phyloP scores from a whole-genome alignment of 2,329 filamentous ascomycete genomes.

The Metarhizium sp. region DNA sequence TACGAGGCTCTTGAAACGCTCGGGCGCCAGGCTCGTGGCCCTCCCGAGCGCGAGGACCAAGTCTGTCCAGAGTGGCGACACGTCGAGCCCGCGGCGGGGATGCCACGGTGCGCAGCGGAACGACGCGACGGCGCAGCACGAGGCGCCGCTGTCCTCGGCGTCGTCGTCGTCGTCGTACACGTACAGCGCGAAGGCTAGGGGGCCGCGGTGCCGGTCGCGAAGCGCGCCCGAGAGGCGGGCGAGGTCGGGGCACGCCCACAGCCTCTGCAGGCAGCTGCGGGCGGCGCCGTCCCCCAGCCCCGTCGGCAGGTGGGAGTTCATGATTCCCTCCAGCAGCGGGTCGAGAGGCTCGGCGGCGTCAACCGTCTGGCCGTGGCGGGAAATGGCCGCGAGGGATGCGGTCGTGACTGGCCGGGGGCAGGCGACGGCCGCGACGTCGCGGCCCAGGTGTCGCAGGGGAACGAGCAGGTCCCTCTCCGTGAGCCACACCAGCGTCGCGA shows the following conservation, averaged over 20 bases:
- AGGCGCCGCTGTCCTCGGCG: background rate
- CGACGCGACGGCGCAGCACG: background rate
- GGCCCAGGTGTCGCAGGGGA: background rate
- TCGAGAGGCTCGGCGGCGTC: background rate
- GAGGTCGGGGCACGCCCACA: background rate
- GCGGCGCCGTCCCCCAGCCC: background rate
- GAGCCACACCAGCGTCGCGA: background rate
- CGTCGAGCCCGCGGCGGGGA: background rate
- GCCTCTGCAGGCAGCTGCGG: background rate
- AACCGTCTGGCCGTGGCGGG: background rate
- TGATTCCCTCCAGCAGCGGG: background rate
- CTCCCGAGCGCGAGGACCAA: background rate
- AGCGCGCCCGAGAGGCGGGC: background rate
- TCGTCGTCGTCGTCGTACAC: slow-evolving; percentile 4
- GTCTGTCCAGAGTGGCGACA: background rate
- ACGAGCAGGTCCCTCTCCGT: background rate
- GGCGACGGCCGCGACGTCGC: background rate
- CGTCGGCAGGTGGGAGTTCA: background rate
- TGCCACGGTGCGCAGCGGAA: background rate
- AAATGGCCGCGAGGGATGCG: background rate
- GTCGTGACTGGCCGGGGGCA: background rate
- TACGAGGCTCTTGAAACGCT: background rate
- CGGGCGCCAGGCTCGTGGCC: background rate
- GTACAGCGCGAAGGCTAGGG: background rate
- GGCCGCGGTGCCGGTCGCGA: background rate